Evolutionary conservation across 1,284 basidiomycete genomes (phyloP), one percentile per base, ranked within the genome.

Genomic region (Cutaneotrichosporon spelunceum): DNA sequence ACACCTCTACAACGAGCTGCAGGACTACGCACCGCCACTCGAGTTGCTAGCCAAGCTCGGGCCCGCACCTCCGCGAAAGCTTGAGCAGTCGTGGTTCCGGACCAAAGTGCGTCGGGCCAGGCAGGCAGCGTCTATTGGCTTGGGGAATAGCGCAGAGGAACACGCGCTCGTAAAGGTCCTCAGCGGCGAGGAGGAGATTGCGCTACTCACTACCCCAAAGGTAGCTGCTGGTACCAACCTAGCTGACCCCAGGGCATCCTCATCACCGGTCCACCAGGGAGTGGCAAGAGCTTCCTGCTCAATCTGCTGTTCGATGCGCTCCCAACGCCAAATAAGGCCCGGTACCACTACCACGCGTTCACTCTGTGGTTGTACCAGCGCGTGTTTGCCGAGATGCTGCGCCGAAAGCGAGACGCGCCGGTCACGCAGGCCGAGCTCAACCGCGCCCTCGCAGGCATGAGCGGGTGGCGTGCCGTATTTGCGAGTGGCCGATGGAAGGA

Each of bases 331-430:
- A 82, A 83, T 76, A 88, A 89, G 73, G 79, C 82, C 3, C 81
- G 86, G 21, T 84, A 85, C 56, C 87, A 88, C 73, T 88, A 88
- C 75, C 85, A 83, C 72, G 82, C 87, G 62, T 84, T 89, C 65
- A 83, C 88, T 0, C 81, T 89, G 10, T 85, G 85, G 50, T 81
- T 89, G 10, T 89, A 89, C 75, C 84, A 84, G 57, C 79, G 64
- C 70, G 86, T 69, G 79, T 85, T 76, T 57, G 53, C 61, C 4
- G 78, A 78, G 62, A 66, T 75, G 64, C 67, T 72, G 57, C 56
- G 66, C 63, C 66, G 77, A 16, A 65, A 73, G 39, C 50, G 34
- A 2, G 42, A 33, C 13, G 24, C 48, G 36, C 57, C 57, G 3
- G 47, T 50, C 33, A 67, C 71, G 10, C 36, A 59, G 64, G 56